A percentile compares a stretch with the other conserved stretches of the same genome.
Conservation (phyloP, 176 grass and related monocot genomes). For the Melocanna baccifera region DNA sequence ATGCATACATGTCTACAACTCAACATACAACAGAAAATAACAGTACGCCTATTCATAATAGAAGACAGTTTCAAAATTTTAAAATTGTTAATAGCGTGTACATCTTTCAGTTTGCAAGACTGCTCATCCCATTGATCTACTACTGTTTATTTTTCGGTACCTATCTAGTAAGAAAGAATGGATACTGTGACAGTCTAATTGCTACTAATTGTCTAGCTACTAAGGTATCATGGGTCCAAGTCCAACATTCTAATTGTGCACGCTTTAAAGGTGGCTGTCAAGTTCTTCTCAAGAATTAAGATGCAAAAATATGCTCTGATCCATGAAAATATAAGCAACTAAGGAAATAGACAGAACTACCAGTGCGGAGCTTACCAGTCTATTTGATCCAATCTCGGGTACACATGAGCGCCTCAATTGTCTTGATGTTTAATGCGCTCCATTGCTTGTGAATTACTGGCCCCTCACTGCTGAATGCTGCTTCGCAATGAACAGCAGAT, state of each 20-base stretch:
- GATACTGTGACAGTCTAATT: not conserved
- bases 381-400: slow-evolving; percentile 47
- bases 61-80: not conserved
- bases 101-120: not conserved
- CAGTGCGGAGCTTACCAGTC: slow-evolving; percentile 18
- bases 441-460: slow-evolving; percentile 35
- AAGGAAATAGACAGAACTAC: slow-evolving; percentile 11
- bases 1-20: not conserved
- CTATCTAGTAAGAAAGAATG: not conserved
- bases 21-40: not conserved
- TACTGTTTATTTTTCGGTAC: not conserved
- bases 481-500: slow-evolving; percentile 34
- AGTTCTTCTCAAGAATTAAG: not conserved
- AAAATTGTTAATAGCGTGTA: not conserved
- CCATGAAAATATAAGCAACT: not conserved
- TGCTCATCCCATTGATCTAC: not conserved
- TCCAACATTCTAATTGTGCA: not conserved
- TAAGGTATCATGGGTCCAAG: not conserved
- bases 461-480: slow-evolving; percentile 17
- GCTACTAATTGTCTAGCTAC: not conserved
- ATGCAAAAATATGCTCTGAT: not conserved
- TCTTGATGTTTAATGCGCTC: slow-evolving; percentile 52
- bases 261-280: not conserved
- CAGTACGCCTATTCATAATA: not conserved
- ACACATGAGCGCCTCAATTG: slow-evolving; percentile 50